Evolutionary conservation across 768 basidiomycete species (phyloP).

Genomic region (Russula dissimulans): DNA sequence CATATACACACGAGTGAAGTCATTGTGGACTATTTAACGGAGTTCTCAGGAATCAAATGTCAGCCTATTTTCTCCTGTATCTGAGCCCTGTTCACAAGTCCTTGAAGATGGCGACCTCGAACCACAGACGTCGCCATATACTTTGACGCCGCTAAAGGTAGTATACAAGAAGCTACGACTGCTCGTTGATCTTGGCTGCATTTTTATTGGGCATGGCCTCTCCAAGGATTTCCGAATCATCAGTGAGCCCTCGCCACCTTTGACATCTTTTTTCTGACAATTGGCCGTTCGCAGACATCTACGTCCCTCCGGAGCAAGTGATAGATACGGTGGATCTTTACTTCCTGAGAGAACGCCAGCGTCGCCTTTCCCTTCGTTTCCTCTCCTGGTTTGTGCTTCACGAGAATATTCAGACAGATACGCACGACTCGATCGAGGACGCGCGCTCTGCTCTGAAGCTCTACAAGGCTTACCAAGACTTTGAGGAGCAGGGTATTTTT

Average conservation of each 20-base stretch:
- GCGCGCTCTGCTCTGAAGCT: conserved; percentile 77
- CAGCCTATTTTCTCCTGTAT: conserved; percentile 23
- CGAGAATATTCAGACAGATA: conserved; percentile 87
- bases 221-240: conserved; percentile 98
- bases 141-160: conserved; percentile 91
- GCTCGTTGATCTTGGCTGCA: conserved; percentile 89
- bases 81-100: conserved; percentile 4
- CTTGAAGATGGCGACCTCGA: conserved; percentile 83
- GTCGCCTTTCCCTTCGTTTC: conserved; percentile 86
- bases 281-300: conserved; percentile 57
- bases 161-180: conserved; percentile 96
- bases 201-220: conserved; percentile 95
- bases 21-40: conserved; percentile 94
- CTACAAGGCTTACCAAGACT: conserved; percentile 71
- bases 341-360: conserved; percentile 69
- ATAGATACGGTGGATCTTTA: conserved; percentile 98
- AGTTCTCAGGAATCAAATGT: conserved; percentile 95
- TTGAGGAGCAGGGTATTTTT: conserved; percentile 68
- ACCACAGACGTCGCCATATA: conserved; percentile 70
- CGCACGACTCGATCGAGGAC: conserved; percentile 98
- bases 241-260: conserved; percentile 45
- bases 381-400: conserved; percentile 90
- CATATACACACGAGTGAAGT: conserved; percentile 94
- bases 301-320: conserved; percentile 90
- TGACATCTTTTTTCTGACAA: not conserved